These are phyloP conservation scores for Penicillium sp. DNA, from an alignment of 2,329 filamentous ascomycete species.

Conservation along the genomic window DNA sequence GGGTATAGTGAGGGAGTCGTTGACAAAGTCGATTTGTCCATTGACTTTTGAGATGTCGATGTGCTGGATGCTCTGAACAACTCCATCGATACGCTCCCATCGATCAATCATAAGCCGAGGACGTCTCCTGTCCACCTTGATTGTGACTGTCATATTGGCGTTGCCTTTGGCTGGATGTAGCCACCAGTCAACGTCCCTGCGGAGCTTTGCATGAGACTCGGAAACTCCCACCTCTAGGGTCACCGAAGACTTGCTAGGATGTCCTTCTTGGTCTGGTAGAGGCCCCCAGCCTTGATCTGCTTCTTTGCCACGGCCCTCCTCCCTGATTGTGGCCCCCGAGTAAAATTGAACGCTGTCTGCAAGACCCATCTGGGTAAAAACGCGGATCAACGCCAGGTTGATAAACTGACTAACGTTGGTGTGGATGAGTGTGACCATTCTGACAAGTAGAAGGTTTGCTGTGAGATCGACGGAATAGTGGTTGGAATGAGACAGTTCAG, in stretches of 20 bases:
- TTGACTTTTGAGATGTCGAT: neutral
- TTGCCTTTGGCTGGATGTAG: constrained; percentile 3
- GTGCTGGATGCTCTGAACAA: neutral
- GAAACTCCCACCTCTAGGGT: constrained; percentile 2
- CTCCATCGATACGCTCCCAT: neutral
- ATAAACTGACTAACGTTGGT: neutral
- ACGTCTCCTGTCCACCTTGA: constrained; percentile 1
- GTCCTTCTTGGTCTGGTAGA: neutral
- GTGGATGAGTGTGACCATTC: neutral
- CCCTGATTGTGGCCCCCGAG: neutral
- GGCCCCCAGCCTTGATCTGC: constrained; percentile 7
- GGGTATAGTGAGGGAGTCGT: neutral
- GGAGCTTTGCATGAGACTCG: constrained; percentile 1
- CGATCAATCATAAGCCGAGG: neutral
- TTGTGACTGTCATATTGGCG: constrained; percentile 6
- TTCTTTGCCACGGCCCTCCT: constrained; percentile 2
- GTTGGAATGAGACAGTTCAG: neutral
- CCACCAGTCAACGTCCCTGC: constrained; percentile 6
- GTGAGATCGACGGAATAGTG: neutral
- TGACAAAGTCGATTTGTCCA: neutral
- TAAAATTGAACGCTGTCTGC: neutral
- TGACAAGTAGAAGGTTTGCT: neutral
- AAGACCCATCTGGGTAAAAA: neutral
- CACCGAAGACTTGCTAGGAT: neutral
- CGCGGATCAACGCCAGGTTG: neutral